Conservation (phyloP, 2,329 filamentous ascomycete species). For the Talaromyces sp. region DNA sequence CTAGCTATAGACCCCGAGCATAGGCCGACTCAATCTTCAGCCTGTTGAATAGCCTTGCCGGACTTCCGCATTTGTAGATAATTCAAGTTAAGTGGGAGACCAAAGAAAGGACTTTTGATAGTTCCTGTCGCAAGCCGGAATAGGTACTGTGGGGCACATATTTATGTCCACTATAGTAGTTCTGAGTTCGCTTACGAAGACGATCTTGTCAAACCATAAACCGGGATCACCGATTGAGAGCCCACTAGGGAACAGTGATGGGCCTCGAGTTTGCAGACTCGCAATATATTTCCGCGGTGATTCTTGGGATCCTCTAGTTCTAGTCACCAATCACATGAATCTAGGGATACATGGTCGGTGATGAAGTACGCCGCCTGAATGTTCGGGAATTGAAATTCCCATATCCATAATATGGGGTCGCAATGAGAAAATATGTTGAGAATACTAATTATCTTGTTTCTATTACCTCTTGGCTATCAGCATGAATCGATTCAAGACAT, state of each 20-base stretch:
- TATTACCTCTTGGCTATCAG: background rate
- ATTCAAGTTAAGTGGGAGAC: background rate
- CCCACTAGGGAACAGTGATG: background rate
- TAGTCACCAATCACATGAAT: background rate
- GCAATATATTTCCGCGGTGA: background rate
- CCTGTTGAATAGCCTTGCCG: background rate
- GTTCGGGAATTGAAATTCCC: background rate
- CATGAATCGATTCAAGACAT: background rate
- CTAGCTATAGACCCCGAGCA: background rate
- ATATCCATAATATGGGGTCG: background rate
- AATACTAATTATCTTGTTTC: background rate
- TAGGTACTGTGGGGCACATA: background rate
- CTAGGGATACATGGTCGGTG: background rate
- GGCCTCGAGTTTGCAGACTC: background rate
- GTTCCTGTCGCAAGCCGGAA: background rate
- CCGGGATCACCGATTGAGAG: background rate
- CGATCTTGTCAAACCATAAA: background rate
- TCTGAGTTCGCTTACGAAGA: background rate
- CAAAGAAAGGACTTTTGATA: too few relatives aligned
- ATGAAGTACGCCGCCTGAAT: background rate
- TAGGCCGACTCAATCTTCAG: background rate
- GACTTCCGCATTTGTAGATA: background rate
- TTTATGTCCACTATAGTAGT: background rate
- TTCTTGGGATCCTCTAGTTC: background rate
- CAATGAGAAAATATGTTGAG: background rate